Evolutionary conservation across 306 rosid genomes (phyloP).

Genomic region (Pterocarpus santalinus): DNA sequence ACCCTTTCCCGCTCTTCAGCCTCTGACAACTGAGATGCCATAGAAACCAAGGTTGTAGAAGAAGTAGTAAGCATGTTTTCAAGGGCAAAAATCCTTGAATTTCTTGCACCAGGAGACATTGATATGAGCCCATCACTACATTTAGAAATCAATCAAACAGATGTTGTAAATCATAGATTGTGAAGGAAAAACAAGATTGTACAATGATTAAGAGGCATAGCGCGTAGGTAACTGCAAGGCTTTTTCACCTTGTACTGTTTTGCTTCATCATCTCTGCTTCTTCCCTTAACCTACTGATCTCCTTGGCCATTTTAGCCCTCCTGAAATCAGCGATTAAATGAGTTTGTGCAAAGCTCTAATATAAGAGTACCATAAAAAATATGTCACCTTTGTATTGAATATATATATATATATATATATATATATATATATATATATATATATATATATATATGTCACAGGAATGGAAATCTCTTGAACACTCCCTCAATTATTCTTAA

Average conservation of each 20-base stretch:
- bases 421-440: too few species aligned
- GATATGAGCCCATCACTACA: conserved; percentile 60
- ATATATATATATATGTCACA: not conserved
- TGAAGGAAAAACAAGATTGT: conserved; percentile 11
- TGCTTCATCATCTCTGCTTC: conserved; percentile 52
- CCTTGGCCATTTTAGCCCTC: conserved; percentile 61
- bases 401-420: too few species aligned
- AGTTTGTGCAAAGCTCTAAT: not conserved
- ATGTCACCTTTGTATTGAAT: not conserved
- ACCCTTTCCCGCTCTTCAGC: conserved; percentile 94
- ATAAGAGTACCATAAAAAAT: not conserved
- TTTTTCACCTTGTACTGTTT: conserved; percentile 50
- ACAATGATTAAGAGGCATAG: conserved; percentile 13
- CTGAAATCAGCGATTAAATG: conserved; percentile 43
- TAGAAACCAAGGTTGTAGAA: conserved; percentile 81
- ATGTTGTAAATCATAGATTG: conserved; percentile 26
- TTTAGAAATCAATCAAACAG: conserved; percentile 21
- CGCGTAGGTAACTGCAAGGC: not conserved
- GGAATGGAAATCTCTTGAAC: not conserved
- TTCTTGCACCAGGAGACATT: conserved; percentile 98
- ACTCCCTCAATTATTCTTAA: not conserved
- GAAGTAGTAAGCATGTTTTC: conserved; percentile 90
- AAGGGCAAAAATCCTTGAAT: conserved; percentile 87
- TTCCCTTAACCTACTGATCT: conserved; percentile 57
- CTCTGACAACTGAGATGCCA: conserved; percentile 97